Evolutionary conservation across 192 early-diverging fungal species (phyloP), one percentile per base, ranked within the genome.

Genomic region (Phlyctochytrium planicorne): DNA sequence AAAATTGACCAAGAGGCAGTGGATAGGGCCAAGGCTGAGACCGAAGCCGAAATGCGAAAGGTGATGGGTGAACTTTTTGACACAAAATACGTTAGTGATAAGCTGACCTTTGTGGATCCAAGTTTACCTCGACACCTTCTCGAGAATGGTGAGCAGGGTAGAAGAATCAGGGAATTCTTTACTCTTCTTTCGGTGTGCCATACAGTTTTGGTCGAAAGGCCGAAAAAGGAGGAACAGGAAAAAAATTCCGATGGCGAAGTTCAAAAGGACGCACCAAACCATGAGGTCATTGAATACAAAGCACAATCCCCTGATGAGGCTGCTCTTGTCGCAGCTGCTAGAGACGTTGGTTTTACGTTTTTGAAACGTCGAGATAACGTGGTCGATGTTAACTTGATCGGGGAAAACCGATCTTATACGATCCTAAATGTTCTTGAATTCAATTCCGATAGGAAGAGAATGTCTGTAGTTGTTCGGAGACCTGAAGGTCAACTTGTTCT

Each of bases 271-370:
- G 40, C 40, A 47, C 10, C 10, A 47, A 20, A 6, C 10, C 40
- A 47, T 6, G 66, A 82, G 47, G 34, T 62, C 3, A 85, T 94
- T n/a, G 88, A 89, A 37, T 99, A 99, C 83, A 91, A 94, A 75
- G 94, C 97, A 0, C 92, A 96, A 76, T 91, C 89, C 10, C 97
- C 97, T 2, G 97, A 99, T 71, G 97, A 99, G 72, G 93, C 94
- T 0, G 95, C 97, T 1, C 78, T 99, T 40, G 94, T 99, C 0
- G 81, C 89, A 3, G 91, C 94, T 2, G 94, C 94, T 0, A 82
- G 91, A 36, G 91, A 95, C 70, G 80, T 94, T 2, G 95, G 95
- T 0, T 94, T 97, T 71, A 79, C 81, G 0, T 97, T 94, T 72
- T 32, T 94, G 61, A 82, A 86, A 23, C 88, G 93, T 10, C 82